Evolutionary conservation across 768 basidiomycete species (phyloP), one percentile per base, ranked within the genome.

Genomic region (Gymnopilus dilepis): DNA sequence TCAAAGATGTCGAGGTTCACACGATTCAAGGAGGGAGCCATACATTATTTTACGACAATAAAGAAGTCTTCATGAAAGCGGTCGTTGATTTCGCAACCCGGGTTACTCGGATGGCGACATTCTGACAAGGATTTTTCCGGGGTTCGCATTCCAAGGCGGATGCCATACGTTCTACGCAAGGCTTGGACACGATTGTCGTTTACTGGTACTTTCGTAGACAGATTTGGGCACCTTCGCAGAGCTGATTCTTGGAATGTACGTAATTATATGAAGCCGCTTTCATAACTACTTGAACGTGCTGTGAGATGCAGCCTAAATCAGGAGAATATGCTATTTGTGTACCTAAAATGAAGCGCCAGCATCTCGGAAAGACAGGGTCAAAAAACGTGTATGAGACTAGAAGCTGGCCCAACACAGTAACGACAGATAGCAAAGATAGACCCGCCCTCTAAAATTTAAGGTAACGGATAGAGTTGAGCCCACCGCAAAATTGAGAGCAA

Each of bases 1-100:
- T 78, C 69, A 75, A 69, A 59, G 66, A 77, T 47, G 56, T 72
- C 28, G 73, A 77, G 53, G 65, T 65, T 21, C 61, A 70, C 51
- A 61, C 67, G 47, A 63, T 77, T 57, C 63, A 68, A 28, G 75
- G 71, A 30, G 73, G 73, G 22, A 67, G 73, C 21, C 78, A 80
- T 58, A 69, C 73, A 0, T 33, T 73, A 13, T 76, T 76, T 56
- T 69, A 75, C 37, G 77, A 78, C 41, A 62, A 71, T 45, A 63
- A 63, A 51, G 64, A 71, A 15, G 73, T 74, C 37, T 66, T 73
- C 47, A 63, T 73, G n/a, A 47, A 58, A 42, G 28, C 42, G 28
- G 30, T 62, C 34, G 42, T 41, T 40, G 31, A 50, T 19, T 62
- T 57, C 26, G 61, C 61, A 11, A 47, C 40, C 33, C 56, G 56